Evolutionary conservation across 257 asterid species (phyloP).

Genomic region (Solanum pimpinellifolium): DNA sequence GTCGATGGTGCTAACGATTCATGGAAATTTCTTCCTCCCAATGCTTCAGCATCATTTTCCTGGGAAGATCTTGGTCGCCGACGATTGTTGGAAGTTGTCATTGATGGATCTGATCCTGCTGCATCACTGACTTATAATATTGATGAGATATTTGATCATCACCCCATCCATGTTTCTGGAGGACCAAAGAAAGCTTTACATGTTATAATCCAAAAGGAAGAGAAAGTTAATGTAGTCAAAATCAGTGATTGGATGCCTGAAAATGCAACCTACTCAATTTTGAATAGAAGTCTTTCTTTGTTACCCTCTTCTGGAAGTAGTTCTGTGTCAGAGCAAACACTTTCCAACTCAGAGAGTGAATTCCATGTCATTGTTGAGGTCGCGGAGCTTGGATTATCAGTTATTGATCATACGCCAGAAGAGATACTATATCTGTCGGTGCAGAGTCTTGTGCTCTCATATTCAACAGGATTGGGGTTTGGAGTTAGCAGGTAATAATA

Average conservation of each 20-base stretch:
- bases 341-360: constrained; percentile 49
- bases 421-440: constrained; percentile 83
- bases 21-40: constrained; percentile 75
- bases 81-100: constrained; percentile 51
- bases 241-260: constrained; percentile 91
- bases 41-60: constrained; percentile 73
- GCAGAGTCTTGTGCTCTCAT: constrained; percentile 72
- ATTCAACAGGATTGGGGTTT: constrained; percentile 92
- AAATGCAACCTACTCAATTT: constrained; percentile 25
- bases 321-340: constrained; percentile 39
- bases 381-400: constrained; percentile 85
- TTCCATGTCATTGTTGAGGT: constrained; percentile 87
- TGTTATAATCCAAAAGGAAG: constrained; percentile 73
- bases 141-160: constrained; percentile 83
- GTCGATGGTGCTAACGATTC: constrained; percentile 60
- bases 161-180: constrained; percentile 54
- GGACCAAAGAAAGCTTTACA: constrained; percentile 51
- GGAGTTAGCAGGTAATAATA: constrained; percentile 76
- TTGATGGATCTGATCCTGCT: constrained; percentile 66
- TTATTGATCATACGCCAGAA: constrained; percentile 96
- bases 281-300: constrained; percentile 37
- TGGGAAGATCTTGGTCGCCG: constrained; percentile 96
- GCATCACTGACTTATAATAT: constrained; percentile 65
- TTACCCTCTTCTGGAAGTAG: constrained; percentile 30
- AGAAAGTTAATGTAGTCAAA: constrained; percentile 73